A percentile compares a stretch with the other conserved stretches of the same genome.
Conservation (phyloP, 2,329 filamentous ascomycete species). For the Curvularia spicifera region DNA sequence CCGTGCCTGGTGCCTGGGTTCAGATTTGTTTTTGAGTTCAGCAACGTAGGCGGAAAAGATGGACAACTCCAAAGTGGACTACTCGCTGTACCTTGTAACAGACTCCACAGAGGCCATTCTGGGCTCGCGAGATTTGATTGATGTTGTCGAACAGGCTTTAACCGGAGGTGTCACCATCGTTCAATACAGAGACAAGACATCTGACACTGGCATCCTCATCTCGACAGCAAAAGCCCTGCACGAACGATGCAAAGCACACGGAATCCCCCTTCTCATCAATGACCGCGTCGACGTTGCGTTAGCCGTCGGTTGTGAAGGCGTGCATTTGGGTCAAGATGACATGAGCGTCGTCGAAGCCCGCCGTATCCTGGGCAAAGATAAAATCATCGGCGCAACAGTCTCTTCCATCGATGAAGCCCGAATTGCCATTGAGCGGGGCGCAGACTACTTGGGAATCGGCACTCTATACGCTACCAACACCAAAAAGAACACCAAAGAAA, state of each 20-base stretch:
- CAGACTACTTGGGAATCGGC: constrained; percentile 89
- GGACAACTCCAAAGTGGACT: constrained; percentile 62
- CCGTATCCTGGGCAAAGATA: constrained; percentile 72
- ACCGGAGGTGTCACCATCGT: constrained; percentile 81
- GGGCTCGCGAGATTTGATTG: constrained; percentile 70
- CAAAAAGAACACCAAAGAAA: constrained; percentile 84
- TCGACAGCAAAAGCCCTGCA: constrained; percentile 75
- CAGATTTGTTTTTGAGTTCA: constrained; percentile 25
- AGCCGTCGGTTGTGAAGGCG: constrained; percentile 85
- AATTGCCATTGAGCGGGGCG: constrained; percentile 74
- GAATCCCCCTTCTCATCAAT: constrained; percentile 87
- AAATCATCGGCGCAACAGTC: constrained; percentile 90
- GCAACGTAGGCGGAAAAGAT: constrained; percentile 40
- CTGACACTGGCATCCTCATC: constrained; percentile 74
- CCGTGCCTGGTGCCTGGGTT: not conserved
- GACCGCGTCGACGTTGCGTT: constrained; percentile 89
- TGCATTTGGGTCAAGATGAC: constrained; percentile 95
- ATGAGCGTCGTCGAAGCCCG: constrained; percentile 74
- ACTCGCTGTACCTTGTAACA: constrained; percentile 88
- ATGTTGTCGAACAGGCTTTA: constrained; percentile 77
- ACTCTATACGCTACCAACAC: constrained; percentile 83
- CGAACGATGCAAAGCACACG: constrained; percentile 68
- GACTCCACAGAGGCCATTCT: constrained; percentile 89
- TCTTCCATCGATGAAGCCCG: constrained; percentile 75
- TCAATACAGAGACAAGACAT: constrained; percentile 88